Evolutionary conservation across 345 rosid species (phyloP).

Genomic region (Heritiera fomes): DNA sequence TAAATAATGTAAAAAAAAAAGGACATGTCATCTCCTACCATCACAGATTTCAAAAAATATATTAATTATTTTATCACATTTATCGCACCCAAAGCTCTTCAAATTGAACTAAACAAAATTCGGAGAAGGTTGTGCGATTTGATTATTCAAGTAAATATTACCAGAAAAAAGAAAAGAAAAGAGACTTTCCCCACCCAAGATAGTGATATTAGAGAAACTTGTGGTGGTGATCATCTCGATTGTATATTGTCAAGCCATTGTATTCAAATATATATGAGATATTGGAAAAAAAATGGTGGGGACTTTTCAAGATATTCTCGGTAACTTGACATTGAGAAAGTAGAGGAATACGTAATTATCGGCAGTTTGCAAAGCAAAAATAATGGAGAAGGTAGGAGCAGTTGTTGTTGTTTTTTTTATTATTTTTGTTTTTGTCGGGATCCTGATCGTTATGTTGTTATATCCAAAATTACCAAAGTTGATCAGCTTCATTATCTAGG

Average conservation of each 20-base stretch:
- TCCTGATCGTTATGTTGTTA: neutral
- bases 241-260: neutral
- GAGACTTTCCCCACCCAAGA: neutral
- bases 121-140: neutral
- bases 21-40: too few species aligned
- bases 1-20: too few species aligned
- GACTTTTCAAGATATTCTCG: neutral
- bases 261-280: neutral
- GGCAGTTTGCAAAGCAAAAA: neutral
- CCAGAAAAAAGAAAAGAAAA: neutral
- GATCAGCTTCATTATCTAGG: neutral
- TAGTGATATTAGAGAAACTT: neutral
- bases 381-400: neutral
- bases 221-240: neutral
- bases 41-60: too few species aligned
- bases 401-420: too few species aligned
- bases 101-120: too few species aligned
- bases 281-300: neutral
- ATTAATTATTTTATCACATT: too few species aligned
- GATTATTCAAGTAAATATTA: neutral
- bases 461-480: neutral
- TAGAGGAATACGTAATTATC: too few species aligned
- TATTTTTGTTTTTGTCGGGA: too few species aligned
- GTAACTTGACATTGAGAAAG: neutral
- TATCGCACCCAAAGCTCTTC: too few species aligned